A percentile compares a stretch with the other conserved stretches of the same genome.
Evolutionary conservation across 2,329 filamentous ascomycete genomes (phyloP).

Genomic region (Elsinoe arachidis): DNA sequence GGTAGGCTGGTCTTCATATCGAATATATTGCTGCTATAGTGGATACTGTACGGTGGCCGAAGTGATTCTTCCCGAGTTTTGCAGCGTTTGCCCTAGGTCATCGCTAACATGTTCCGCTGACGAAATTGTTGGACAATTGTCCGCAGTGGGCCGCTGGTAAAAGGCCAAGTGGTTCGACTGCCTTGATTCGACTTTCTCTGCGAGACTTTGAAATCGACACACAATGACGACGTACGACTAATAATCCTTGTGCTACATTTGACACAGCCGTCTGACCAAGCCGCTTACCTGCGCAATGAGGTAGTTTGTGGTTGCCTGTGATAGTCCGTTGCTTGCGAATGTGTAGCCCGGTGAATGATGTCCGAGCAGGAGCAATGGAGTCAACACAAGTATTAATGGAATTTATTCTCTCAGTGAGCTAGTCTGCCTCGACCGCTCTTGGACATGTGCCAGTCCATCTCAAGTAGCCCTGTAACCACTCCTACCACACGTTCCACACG

Average conservation of each 20-base stretch:
- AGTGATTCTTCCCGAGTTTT: background rate
- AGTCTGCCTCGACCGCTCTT: background rate
- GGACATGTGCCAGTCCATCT: background rate
- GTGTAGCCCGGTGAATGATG: background rate
- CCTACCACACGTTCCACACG: background rate
- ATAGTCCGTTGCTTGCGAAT: background rate
- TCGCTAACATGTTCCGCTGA: background rate
- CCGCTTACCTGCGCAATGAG: background rate
- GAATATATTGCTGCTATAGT: background rate
- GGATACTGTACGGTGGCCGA: background rate
- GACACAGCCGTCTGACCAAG: background rate
- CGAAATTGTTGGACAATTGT: background rate
- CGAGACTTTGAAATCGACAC: too few species aligned
- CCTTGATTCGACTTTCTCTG: background rate
- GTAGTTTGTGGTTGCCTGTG: background rate
- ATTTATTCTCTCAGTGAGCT: background rate
- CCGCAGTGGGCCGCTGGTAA: background rate
- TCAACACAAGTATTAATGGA: background rate
- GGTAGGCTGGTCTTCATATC: background rate
- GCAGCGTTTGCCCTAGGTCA: background rate
- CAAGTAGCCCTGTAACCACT: background rate
- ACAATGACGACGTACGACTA: background rate
- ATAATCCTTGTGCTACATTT: background rate
- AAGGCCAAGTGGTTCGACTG: constrained; percentile 6
- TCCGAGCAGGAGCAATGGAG: background rate